Evolutionary conservation across 2,329 filamentous ascomycete genomes (phyloP), one percentile per base, ranked within the genome.

Genomic region (Botrytis deweyae): DNA sequence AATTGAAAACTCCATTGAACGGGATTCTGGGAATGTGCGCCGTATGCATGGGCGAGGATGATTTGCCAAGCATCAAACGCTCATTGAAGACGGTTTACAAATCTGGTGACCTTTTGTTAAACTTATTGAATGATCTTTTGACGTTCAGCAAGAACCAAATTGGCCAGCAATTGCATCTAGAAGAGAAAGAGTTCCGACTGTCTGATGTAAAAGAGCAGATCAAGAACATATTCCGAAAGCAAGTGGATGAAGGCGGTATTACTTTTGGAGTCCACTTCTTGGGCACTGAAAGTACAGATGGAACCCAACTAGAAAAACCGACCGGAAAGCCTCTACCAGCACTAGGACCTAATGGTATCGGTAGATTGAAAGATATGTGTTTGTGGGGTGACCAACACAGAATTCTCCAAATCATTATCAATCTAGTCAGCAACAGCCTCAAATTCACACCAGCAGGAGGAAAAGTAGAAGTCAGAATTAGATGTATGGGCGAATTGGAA

Each of bases 141-240:
- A 97, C 93, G 52, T 98, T 98, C 83, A 96, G 93, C 80, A 97
- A 97, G 83, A 97, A 98, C 79, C 94, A 97, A 82, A 94, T 97
- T 69, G 94, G 94, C 4, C 93, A 97, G 78, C 90, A 95, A 75
- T 85, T 97, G 62, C 91, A 86, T 59, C 85, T 97, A 1, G 94
- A 97, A 78, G 92, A 97, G 81, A 93, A 89, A 75, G 94, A 97
- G 78, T 98, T 98, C 79, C 87, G 91, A 14, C 81, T 98, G 42
- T 90, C 90, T n/a, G 94, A 98, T 76, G 90, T 97, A 75, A 91
- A 91, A 75, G 91, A 92, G 0, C 95, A 98, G 81, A 87, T 97
- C 20, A 82, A 38, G 93, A 10, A 97, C 97, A 70, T 98, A 97
- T 79, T 93, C 95, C 79, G 72, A 20, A 95, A 95, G 80, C 94